Conservation (phyloP, 2,329 filamentous ascomycete genomes). For the Rhexocercosporidium sp. region DNA sequence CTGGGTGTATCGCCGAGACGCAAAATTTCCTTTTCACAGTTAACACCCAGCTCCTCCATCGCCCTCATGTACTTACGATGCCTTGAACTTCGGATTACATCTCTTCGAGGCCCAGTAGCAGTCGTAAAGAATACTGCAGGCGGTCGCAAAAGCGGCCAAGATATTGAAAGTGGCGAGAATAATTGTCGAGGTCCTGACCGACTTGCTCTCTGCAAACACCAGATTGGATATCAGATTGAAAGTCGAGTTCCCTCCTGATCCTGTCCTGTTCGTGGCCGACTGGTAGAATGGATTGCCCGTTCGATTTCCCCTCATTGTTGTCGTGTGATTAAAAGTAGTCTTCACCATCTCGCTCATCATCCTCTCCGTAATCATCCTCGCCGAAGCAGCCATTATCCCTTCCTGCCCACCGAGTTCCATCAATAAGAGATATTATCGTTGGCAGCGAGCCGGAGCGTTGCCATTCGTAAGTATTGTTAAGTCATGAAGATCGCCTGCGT, state of each 20-base stretch:
- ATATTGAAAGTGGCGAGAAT: conserved; percentile 67
- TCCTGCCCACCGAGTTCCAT: conserved; percentile 25
- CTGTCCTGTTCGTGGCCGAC: conserved; percentile 17
- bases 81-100: conserved; percentile 41
- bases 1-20: conserved; percentile 42
- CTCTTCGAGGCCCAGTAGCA: conserved; percentile 44
- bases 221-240: conserved; percentile 37
- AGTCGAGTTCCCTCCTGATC: conserved; percentile 24
- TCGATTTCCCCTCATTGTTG: conserved; percentile 1
- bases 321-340: conserved; percentile 15
- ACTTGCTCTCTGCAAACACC: conserved; percentile 50
- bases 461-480: conserved; percentile 37
- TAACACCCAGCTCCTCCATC: conserved; percentile 39
- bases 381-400: conserved; percentile 33
- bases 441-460: conserved; percentile 41
- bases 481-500: conserved; percentile 39
- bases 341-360: conserved; percentile 17
- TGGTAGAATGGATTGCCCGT: conserved; percentile 16
- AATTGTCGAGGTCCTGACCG: conserved; percentile 64
- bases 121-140: conserved; percentile 61
- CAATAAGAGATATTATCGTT: conserved; percentile 25
- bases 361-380: conserved; percentile 35
- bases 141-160: conserved; percentile 60
- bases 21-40: conserved; percentile 40
- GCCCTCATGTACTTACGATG: conserved; percentile 50